These are phyloP conservation scores for Colletotrichum caudatum DNA, from an alignment of 2,329 filamentous ascomycete species.

Conservation along the genomic window DNA sequence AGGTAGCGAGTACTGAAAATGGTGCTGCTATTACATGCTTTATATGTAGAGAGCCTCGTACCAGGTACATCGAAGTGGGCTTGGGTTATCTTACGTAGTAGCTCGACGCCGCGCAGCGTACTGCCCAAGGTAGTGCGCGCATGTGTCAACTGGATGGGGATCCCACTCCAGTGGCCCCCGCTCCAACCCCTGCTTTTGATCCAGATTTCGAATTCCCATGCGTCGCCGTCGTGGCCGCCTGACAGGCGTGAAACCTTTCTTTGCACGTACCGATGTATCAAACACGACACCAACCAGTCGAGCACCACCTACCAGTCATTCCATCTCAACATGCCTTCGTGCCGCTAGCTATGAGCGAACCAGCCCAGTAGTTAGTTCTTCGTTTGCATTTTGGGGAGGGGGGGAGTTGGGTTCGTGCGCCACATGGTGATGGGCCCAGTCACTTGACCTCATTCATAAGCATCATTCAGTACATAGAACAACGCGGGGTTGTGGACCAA, in stretches of 20 bases:
- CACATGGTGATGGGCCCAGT: background rate
- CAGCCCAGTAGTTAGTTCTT: background rate
- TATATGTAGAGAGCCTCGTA: slow-evolving; percentile 15
- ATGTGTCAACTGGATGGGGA: slow-evolving; percentile 23
- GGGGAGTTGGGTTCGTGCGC: background rate
- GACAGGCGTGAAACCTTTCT: background rate
- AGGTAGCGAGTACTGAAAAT: slow-evolving; percentile 29
- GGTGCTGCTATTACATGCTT: slow-evolving; percentile 19
- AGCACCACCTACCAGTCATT: background rate
- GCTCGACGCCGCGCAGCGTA: slow-evolving; percentile 1
- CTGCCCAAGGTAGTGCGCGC: slow-evolving; percentile 11
- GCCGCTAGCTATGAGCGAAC: background rate
- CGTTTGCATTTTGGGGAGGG: background rate
- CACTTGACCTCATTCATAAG: slow-evolving; percentile 3
- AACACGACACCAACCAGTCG: background rate
- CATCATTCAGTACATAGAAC: background rate
- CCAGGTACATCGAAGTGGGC: slow-evolving; percentile 11
- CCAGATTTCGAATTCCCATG: slow-evolving; percentile 11
- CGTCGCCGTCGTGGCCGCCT: slow-evolving; percentile 2
- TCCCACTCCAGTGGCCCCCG: background rate
- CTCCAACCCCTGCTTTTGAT: background rate
- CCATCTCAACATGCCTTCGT: background rate
- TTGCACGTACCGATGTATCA: background rate
- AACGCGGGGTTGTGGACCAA: background rate
- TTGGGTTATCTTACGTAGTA: background rate